Conservation (phyloP, 2,329 filamentous ascomycete genomes). For the Xylariales sp. region DNA sequence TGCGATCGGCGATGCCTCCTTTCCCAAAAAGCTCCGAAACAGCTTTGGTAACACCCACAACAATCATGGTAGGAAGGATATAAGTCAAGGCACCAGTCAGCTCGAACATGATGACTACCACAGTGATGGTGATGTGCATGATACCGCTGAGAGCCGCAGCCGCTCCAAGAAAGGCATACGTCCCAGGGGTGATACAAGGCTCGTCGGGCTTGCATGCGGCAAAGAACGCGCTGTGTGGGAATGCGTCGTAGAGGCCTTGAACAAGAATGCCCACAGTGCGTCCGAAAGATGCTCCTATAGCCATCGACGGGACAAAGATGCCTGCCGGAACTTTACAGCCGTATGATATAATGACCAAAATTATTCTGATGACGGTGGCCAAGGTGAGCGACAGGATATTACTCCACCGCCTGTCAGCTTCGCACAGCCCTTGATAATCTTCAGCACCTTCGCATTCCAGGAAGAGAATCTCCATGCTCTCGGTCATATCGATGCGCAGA, state of each 20-base stretch:
- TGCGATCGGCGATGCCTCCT: conserved; percentile 92
- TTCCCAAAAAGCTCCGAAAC: conserved; percentile 90
- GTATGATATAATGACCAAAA: conserved; percentile 92
- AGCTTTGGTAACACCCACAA: conserved; percentile 93
- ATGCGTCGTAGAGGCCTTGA: conserved; percentile 79
- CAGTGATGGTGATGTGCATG: conserved; percentile 96
- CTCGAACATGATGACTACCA: conserved; percentile 99
- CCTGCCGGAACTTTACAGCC: conserved; percentile 97
- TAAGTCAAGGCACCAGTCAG: conserved; percentile 96
- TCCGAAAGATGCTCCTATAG: conserved; percentile 90
- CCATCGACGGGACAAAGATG: conserved; percentile 98
- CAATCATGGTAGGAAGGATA: conserved; percentile 97
- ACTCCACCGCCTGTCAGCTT: conserved; percentile 66
- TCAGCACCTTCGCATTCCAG: conserved; percentile 85
- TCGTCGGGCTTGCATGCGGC: conserved; percentile 84
- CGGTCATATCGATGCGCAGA: conserved; percentile 96
- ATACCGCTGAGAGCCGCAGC: conserved; percentile 90
- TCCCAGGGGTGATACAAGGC: conserved; percentile 94
- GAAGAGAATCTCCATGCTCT: conserved; percentile 98
- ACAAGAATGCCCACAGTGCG: conserved; percentile 93
- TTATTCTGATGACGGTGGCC: conserved; percentile 75
- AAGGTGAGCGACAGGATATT: conserved; percentile 76
- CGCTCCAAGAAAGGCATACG: conserved; percentile 92
- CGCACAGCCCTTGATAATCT: conserved; percentile 87
- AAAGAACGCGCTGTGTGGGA: conserved; percentile 81